phyloP scores from a whole-genome alignment of 768 basidiomycete genomes.

The Tephrocybe sp. region DNA sequence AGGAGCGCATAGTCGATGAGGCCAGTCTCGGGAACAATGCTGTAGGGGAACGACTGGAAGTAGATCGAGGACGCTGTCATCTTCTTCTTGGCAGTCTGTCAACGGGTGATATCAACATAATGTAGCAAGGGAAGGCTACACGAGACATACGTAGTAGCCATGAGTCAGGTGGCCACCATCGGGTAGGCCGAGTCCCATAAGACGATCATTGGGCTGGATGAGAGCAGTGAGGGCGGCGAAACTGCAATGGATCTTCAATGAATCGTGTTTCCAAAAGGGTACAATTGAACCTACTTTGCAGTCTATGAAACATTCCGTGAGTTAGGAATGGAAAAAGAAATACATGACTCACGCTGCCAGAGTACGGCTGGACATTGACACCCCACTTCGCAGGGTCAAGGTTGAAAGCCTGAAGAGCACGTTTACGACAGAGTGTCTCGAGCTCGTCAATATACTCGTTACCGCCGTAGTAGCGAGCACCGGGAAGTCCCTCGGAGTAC shows the following conservation, averaged over 20 bases:
- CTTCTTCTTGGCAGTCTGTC: conserved; percentile 95
- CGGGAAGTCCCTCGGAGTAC: conserved; percentile 99
- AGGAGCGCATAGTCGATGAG: conserved; percentile 86
- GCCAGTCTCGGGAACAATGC: conserved; percentile 76
- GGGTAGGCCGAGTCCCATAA: conserved; percentile 98
- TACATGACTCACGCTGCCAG: conserved; percentile 68
- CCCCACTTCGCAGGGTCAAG: conserved; percentile 93
- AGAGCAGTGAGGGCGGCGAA: conserved; percentile 96
- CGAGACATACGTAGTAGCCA: conserved; percentile 82
- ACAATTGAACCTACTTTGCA: conserved; percentile 65
- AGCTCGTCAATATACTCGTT: conserved; percentile 98
- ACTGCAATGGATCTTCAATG: conserved; percentile 40
- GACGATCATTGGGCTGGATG: conserved; percentile 93
- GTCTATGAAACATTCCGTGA: conserved; percentile 45
- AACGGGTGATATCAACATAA: conserved; percentile 11
- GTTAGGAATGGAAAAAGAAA: neutral
- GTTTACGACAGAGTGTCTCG: conserved; percentile 90
- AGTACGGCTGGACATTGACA: conserved; percentile 99
- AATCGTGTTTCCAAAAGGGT: neutral
- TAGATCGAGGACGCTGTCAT: conserved; percentile 99
- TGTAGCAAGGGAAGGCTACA: conserved; percentile 3
- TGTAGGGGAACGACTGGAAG: conserved; percentile 98
- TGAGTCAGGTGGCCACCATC: conserved; percentile 98
- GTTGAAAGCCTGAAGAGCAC: conserved; percentile 94
- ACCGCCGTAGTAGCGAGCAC: conserved; percentile 94